Evolutionary conservation across 352 stramenopile genomes (phyloP).

Genomic region (Pythium dissimile): DNA sequence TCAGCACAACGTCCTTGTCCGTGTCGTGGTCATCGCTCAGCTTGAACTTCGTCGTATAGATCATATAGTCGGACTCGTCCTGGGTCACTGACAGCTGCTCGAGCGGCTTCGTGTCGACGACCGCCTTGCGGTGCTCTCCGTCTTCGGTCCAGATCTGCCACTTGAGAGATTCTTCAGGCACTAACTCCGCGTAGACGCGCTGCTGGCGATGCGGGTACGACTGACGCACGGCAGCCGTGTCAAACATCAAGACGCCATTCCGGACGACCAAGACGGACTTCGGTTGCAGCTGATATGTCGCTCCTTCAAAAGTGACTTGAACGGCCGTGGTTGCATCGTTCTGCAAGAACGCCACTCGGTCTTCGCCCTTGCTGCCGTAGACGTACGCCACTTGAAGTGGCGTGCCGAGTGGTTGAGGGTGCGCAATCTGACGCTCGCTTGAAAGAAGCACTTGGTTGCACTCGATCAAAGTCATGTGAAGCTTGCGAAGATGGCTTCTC

Average conservation of each 20-base stretch:
- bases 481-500: conserved; percentile 54
- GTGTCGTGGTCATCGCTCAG: background rate
- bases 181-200: conserved; percentile 41
- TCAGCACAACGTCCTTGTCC: conserved; percentile 19
- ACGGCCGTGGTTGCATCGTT: conserved; percentile 34
- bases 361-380: conserved; percentile 24
- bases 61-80: conserved; percentile 61
- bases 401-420: conserved; percentile 24
- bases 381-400: conserved; percentile 43
- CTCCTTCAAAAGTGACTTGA: conserved; percentile 32
- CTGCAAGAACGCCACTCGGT: conserved; percentile 50
- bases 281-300: conserved; percentile 32
- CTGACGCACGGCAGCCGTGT: conserved; percentile 45
- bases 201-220: conserved; percentile 40
- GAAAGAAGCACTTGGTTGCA: conserved; percentile 54
- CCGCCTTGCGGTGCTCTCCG: conserved; percentile 30
- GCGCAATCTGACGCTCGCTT: conserved; percentile 46
- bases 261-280: conserved; percentile 54
- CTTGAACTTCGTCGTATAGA: conserved; percentile 51
- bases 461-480: conserved; percentile 50
- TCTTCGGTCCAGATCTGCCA: conserved; percentile 60
- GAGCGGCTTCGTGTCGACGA: conserved; percentile 34
- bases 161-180: conserved; percentile 25
- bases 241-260: conserved; percentile 36
- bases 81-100: conserved; percentile 56